Conservation (phyloP, 805 yeast species). For the Candida corydali region DNA sequence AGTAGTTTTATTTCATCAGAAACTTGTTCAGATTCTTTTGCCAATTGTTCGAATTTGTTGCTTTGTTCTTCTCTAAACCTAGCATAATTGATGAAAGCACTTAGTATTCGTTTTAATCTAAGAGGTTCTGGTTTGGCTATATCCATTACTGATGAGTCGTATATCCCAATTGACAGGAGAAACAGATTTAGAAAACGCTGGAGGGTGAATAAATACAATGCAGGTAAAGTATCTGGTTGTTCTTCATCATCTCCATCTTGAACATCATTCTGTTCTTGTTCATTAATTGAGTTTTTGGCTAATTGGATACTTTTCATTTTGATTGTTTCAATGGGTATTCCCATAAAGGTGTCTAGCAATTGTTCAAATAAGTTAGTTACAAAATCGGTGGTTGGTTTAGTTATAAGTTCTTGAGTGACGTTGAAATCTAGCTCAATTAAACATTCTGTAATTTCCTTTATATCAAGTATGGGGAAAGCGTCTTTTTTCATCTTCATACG, state of each 20-base stretch:
- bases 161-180: constrained; percentile 67
- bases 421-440: constrained; percentile 58
- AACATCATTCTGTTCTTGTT: constrained; percentile 10
- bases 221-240: constrained; percentile 20
- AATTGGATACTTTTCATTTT: neutral
- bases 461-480: constrained; percentile 59
- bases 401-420: constrained; percentile 56
- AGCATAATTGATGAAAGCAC: constrained; percentile 84
- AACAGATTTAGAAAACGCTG: constrained; percentile 60
- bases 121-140: constrained; percentile 71
- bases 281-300: constrained; percentile 8
- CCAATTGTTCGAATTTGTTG: constrained; percentile 62
- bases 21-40: constrained; percentile 30
- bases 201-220: constrained; percentile 50
- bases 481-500: constrained; percentile 25
- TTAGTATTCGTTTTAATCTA: constrained; percentile 60
- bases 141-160: constrained; percentile 74
- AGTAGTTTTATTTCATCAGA: constrained; percentile 35
- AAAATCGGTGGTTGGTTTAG: constrained; percentile 55
- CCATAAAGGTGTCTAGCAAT: constrained; percentile 57
- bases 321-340: constrained; percentile 34
- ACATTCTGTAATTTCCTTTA: constrained; percentile 54
- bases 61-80: constrained; percentile 76
- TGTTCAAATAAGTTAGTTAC: constrained; percentile 55
- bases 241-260: constrained; percentile 14